Evolutionary conservation across 495 filamentous ascomycete genomes (phyloP), one percentile per base, ranked within the genome.

Genomic region (Neurospora tetrasperma): DNA sequence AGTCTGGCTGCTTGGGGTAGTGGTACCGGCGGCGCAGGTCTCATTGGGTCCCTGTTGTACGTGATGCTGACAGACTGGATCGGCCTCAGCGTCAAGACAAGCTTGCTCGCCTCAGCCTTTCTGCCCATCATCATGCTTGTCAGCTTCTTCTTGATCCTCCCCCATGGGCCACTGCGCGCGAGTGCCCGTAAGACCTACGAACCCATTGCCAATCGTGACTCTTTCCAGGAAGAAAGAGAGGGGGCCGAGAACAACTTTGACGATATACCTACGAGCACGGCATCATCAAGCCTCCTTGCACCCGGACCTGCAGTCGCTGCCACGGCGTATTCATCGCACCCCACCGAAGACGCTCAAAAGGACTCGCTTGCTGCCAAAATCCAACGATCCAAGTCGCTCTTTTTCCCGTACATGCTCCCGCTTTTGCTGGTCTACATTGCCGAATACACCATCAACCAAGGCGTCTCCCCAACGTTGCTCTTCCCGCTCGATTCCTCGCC

Each of bases 371-470:
- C 71, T 42, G 71, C 76, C n/a, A 84, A 87, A 46, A 70, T 88
- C 8, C 76, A 79, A 41, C 82, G 85, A 2, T 81, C 85, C 1
- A 81, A 76, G 48, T 74, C 79, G 0, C 76, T 88, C 0, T 84
- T 88, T 71, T 75, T 86, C 59, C 87, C 87, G 0, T 88, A 88
- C 78, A 98, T 98, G 93, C 84, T 97, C 3, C 96, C 96, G 0
- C 86, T 99, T 11, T 83, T 98, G 48, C 83, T 99, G 35, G 96
- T 99, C 71, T 99, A 97, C 79, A 87, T 97, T 46, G 93, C 94
- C 70, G 96, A 99, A 84, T 98, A 98, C 79, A 94, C 93, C 73
- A 97, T 98, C 81, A 98, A 98, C 82, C 93, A 96, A 82, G 94
- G 93, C 46, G 92, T 99, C 44, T 85, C 92, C 0, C 96, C 95